A percentile compares a stretch with the other conserved stretches of the same genome.
Evolutionary conservation across 306 rosid genomes (phyloP).

Genomic region (Cyamopsis tetragonoloba): DNA sequence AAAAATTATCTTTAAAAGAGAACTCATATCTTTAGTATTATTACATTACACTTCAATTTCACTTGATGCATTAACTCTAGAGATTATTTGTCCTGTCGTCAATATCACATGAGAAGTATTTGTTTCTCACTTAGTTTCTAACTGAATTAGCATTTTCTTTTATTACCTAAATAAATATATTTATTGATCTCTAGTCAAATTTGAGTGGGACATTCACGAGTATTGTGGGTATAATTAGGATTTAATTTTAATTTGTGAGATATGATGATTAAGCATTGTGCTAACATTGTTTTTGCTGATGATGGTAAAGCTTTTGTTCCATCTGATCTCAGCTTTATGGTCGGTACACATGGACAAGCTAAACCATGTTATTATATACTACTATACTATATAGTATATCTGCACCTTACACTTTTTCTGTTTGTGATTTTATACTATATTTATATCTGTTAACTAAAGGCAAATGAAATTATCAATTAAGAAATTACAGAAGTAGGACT

Average conservation of each 20-base stretch:
- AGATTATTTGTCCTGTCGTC: no score
- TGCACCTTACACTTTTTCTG: not conserved
- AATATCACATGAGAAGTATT: no score
- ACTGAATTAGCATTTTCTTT: not conserved
- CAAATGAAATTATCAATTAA: not conserved
- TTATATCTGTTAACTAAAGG: not conserved
- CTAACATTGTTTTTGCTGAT: not conserved
- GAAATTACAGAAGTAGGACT: not conserved
- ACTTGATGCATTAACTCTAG: no score
- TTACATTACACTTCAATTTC: no score
- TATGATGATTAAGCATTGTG: not conserved
- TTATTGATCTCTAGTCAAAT: not conserved
- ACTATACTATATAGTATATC: no score
- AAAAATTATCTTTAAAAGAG: no score
- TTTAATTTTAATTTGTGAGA: not conserved
- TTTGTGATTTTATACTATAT: not conserved
- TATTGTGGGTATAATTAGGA: no score
- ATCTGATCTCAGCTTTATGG: no score
- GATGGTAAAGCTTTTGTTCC: not conserved
- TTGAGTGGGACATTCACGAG: not conserved
- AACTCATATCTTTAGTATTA: no score
- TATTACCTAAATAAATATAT: no score
- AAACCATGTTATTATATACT: no score
- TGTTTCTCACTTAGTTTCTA: not conserved
- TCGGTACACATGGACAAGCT: not conserved